Percentiles rank a stretch among this genome's conserved stretches.
These are phyloP conservation scores for Nakataea oryzae DNA, from an alignment of 2,329 filamentous ascomycete species.

Conservation along the genomic window DNA sequence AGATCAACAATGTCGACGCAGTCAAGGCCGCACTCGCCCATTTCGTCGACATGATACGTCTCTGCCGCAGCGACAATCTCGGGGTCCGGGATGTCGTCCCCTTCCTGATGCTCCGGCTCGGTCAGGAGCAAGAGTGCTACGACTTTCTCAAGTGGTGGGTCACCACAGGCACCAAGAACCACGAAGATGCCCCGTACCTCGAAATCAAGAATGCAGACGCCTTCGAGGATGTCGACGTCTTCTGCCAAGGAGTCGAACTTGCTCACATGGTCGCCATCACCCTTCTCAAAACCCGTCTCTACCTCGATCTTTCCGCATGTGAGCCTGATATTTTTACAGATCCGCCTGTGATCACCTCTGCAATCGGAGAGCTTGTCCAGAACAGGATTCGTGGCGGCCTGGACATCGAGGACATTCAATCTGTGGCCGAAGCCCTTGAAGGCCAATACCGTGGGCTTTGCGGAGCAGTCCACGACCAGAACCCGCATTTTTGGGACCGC, in stretches of 20 bases:
- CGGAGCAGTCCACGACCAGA: constrained; percentile 6
- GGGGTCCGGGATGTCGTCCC: constrained; percentile 7
- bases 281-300: constrained; percentile 4
- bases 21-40: constrained; percentile 2
- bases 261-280: constrained; percentile 4
- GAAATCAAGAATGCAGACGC: constrained; percentile 26
- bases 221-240: constrained; percentile 20
- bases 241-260: neutral
- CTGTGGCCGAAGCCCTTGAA: neutral
- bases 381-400: neutral
- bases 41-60: constrained; percentile 6
- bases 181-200: constrained; percentile 21
- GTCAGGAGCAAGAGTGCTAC: constrained; percentile 25
- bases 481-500: constrained; percentile 10
- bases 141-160: constrained; percentile 37
- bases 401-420: neutral
- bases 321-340: neutral
- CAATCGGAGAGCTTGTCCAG: neutral
- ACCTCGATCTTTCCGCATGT: constrained; percentile 7
- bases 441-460: constrained; percentile 9
- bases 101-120: constrained; percentile 17
- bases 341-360: neutral
- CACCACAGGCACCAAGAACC: constrained; percentile 14
- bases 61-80: constrained; percentile 7
- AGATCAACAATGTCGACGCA: constrained; percentile 14